Conservation (phyloP, 2,329 filamentous ascomycete species). For the Colletotrichum caudatum region DNA sequence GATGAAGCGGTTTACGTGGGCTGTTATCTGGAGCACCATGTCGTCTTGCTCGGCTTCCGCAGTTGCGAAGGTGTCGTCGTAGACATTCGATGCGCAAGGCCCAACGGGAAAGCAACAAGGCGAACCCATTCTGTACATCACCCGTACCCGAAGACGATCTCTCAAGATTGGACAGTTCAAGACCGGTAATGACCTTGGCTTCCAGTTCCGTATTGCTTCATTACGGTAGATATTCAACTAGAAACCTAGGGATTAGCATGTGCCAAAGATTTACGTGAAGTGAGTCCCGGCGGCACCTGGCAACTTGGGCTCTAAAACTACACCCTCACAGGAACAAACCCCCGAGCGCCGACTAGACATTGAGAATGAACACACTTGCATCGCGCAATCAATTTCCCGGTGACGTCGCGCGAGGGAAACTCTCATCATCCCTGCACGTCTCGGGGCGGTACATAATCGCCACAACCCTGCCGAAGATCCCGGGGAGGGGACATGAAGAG, state of each 20-base stretch:
- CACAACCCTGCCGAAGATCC: background rate
- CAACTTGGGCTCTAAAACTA: background rate
- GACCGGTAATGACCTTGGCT: background rate
- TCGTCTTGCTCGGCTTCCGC: background rate
- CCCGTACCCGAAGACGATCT: background rate
- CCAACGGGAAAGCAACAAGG: background rate
- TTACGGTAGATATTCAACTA: fast-evolving
- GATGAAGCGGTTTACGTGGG: background rate
- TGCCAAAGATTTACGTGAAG: background rate
- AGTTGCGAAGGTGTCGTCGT: background rate
- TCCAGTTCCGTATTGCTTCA: background rate
- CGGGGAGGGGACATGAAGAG: no score
- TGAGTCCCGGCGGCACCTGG: background rate
- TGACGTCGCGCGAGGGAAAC: background rate
- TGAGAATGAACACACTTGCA: no score
- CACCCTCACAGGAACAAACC: background rate
- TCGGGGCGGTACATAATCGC: background rate
- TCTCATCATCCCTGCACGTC: background rate
- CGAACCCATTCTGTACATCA: background rate
- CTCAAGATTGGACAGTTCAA: background rate
- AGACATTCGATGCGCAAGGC: background rate
- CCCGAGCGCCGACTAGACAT: no score
- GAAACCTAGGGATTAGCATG: background rate
- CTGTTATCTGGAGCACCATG: background rate
- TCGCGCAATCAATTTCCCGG: background rate